These are phyloP conservation scores for Sclerotinia subarctica DNA, from an alignment of 2,329 filamentous ascomycete genomes.

Conservation along the genomic window DNA sequence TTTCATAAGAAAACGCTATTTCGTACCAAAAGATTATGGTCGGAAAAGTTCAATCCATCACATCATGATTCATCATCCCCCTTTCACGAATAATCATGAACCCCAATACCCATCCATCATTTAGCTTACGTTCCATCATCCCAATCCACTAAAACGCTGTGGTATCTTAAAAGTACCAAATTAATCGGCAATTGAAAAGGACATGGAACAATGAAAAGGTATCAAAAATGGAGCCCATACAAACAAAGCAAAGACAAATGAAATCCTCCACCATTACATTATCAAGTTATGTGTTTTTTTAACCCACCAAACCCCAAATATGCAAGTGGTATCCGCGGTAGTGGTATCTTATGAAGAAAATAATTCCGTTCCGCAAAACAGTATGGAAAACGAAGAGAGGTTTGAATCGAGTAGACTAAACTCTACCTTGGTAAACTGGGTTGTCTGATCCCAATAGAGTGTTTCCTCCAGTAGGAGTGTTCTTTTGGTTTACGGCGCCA, in stretches of 20 bases:
- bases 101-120: not conserved
- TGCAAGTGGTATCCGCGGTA: slow-evolving; percentile 22
- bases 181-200: slow-evolving; percentile 10
- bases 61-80: slow-evolving; percentile 8
- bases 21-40: not conserved
- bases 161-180: slow-evolving; percentile 4
- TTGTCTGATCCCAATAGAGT: slow-evolving; percentile 25
- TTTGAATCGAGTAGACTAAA: not conserved
- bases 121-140: not conserved
- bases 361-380: slow-evolving; percentile 11
- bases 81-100: not conserved
- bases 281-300: slow-evolving; percentile 8
- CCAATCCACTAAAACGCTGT: not conserved
- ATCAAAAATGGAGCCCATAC: slow-evolving; percentile 2
- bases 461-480: slow-evolving; percentile 4
- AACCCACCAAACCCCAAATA: slow-evolving; percentile 6
- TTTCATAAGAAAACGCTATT: not conserved
- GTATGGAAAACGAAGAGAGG: slow-evolving; percentile 3
- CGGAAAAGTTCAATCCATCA: slow-evolving; percentile 3
- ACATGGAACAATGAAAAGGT: slow-evolving; percentile 3
- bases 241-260: slow-evolving; percentile 14
- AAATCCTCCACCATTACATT: slow-evolving; percentile 11
- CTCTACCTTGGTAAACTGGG: slow-evolving; percentile 20
- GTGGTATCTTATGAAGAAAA: slow-evolving; percentile 24
- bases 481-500: slow-evolving; percentile 3